phyloP scores from a whole-genome alignment of 1,284 basidiomycete genomes.

The Trametes sp. region DNA sequence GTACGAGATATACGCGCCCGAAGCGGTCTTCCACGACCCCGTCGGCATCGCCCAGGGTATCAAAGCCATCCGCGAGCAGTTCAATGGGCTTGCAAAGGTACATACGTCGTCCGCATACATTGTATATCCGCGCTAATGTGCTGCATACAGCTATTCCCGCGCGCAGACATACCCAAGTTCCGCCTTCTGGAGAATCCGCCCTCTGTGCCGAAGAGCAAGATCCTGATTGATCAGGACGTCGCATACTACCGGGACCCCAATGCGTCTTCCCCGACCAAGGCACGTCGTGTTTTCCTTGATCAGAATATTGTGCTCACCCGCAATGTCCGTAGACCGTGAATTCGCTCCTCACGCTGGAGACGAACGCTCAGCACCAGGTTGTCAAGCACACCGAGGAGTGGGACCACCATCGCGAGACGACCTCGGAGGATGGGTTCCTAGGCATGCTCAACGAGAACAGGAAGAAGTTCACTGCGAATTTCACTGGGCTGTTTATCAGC shows the following conservation, averaged over 20 bases:
- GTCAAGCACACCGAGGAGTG: slow-evolving; percentile 56
- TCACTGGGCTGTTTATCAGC: slow-evolving; percentile 46
- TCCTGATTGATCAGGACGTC: slow-evolving; percentile 60
- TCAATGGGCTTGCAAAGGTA: slow-evolving; percentile 56
- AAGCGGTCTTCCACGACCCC: slow-evolving; percentile 59
- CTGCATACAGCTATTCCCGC: slow-evolving; percentile 49
- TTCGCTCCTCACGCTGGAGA: slow-evolving; percentile 54
- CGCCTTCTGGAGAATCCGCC: slow-evolving; percentile 52
- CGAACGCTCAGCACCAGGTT: slow-evolving; percentile 49
- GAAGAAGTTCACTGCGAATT: slow-evolving; percentile 52
- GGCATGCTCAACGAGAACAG: slow-evolving; percentile 56
- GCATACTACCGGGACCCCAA: slow-evolving; percentile 52
- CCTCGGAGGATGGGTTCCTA: slow-evolving; percentile 53
- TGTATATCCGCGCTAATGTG: background rate
- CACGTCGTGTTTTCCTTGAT: slow-evolving; percentile 16
- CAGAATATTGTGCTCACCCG: background rate
- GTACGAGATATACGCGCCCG: slow-evolving; percentile 52
- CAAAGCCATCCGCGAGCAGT: slow-evolving; percentile 53
- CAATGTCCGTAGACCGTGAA: slow-evolving; percentile 47
- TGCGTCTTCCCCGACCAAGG: slow-evolving; percentile 51
- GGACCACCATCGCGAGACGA: slow-evolving; percentile 53
- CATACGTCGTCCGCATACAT: background rate
- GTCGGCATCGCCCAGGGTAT: slow-evolving; percentile 55
- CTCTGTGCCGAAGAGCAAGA: slow-evolving; percentile 45
- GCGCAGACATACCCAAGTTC: slow-evolving; percentile 53